phyloP scores from a whole-genome alignment of 495 filamentous ascomycete species.

The Xylaria castorea region DNA sequence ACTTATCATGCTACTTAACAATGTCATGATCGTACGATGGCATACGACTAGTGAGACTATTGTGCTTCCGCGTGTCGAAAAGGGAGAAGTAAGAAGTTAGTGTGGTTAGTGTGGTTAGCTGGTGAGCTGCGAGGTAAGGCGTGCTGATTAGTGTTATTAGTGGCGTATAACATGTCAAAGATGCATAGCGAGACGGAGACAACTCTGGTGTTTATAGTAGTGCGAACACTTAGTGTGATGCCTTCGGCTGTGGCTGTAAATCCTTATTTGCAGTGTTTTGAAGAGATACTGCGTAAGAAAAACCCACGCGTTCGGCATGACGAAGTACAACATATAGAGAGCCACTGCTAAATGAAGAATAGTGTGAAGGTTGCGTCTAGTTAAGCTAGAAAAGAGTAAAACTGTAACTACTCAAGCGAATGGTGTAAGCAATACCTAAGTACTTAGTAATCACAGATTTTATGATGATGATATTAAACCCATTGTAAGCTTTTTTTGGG shows the following conservation, averaged over 20 bases:
- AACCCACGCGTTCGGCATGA: too few relatives aligned
- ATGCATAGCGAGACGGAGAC: neutral
- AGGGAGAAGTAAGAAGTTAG: neutral
- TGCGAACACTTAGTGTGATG: too few relatives aligned
- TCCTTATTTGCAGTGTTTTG: too few relatives aligned
- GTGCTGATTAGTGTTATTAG: neutral
- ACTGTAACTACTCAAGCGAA: neutral
- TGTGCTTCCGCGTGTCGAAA: neutral
- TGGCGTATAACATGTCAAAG: neutral
- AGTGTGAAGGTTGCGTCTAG: neutral
- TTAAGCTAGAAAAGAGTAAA: neutral
- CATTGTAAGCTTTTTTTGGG: neutral
- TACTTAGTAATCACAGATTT: too few relatives aligned
- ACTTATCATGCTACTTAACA: conserved; percentile 8
- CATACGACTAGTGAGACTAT: conserved; percentile 1
- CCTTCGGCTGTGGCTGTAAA: too few relatives aligned
- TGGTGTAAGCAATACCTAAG: neutral
- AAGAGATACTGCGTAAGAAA: too few relatives aligned
- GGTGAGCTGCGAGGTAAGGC: conserved; percentile 6
- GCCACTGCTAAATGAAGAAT: neutral
- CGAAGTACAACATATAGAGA: neutral
- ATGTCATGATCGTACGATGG: conserved; percentile 23
- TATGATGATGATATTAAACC: neutral
- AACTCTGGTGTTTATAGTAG: too few relatives aligned
- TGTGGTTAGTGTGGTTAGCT: conserved; percentile 12